Evolutionary conservation across 148 eudicot species (phyloP), one percentile per base, ranked within the genome.

Genomic region (Diospyros kaki): DNA sequence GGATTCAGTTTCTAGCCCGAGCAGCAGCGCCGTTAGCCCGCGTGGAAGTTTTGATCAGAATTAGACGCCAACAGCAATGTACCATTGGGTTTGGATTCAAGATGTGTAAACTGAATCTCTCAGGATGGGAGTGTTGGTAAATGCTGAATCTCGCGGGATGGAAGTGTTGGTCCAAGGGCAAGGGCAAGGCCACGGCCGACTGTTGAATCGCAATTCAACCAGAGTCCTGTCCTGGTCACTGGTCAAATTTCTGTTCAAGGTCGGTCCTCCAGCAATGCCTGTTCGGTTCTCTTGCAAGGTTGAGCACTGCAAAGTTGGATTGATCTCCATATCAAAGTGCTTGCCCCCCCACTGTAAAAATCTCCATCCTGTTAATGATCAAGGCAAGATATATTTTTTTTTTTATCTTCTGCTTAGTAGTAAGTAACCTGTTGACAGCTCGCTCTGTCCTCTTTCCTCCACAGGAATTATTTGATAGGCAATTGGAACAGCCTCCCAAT

Each of bases 1-100:
- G 28, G 28, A 28, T 28, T 28, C 28, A 28, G 28, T 28, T 28
- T 28, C 28, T 28, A 28, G 28, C 28, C 28, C 28, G 28, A 28
- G 28, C 28, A 28, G 28, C 28, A 28, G 28, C 28, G 28, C 28
- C 28, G 28, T 28, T 28, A 28, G 28, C 28, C 76, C 67, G 53
- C 79, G 42, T 39, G 86, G 82, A 42, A 58, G 75, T 56, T 41
- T 54, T 53, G 70, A 60, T 60, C 71, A 86, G 10, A 46, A 52
- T 48, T 72, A n/a, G 8, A 10, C 3, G 43, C 38, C 45, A 41
- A 60, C 11, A 13, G 59, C 12, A 55, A 14, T 55, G 59, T 9
- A 9, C 8, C 8, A 13, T 55, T 9, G 59, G 59, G 15, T 9
- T 55, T 14, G 12, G 12, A 55, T 55, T 55, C 59, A 62, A 39